A percentile compares a stretch with the other conserved stretches of the same genome.
phyloP scores from a whole-genome alignment of 2,329 filamentous ascomycete genomes.

The Trichophyton simii region DNA sequence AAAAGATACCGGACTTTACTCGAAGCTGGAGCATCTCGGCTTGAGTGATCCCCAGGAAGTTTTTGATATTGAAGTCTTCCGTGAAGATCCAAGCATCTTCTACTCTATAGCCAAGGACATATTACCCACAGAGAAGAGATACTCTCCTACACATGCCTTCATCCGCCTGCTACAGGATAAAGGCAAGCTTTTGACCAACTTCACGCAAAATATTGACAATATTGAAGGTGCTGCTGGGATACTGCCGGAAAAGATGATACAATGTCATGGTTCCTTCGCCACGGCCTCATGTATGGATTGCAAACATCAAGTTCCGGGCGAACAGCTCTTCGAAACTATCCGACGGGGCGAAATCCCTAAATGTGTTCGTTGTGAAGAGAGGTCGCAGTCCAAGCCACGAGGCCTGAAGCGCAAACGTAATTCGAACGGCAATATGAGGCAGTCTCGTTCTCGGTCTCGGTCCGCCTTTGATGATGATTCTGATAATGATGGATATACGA shows the following conservation, averaged over 20 bases:
- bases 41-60: slow-evolving; percentile 81
- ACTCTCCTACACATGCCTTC: slow-evolving; percentile 87
- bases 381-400: slow-evolving; percentile 37
- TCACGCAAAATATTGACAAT: slow-evolving; percentile 98
- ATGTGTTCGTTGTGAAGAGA: slow-evolving; percentile 57
- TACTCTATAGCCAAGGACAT: slow-evolving; percentile 88
- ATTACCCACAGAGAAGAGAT: slow-evolving; percentile 64
- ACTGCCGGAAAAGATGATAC: slow-evolving; percentile 65
- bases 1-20: slow-evolving; percentile 82
- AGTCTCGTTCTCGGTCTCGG: slow-evolving; percentile 41
- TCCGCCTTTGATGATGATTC: slow-evolving; percentile 43
- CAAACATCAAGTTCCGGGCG: slow-evolving; percentile 57
- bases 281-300: slow-evolving; percentile 83
- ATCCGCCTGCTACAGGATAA: slow-evolving; percentile 79
- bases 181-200: slow-evolving; percentile 85
- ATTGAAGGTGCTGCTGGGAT: slow-evolving; percentile 82
- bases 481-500: slow-evolving; percentile 48
- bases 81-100: slow-evolving; percentile 76
- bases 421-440: slow-evolving; percentile 33
- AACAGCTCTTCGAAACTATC: slow-evolving; percentile 68
- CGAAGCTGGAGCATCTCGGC: slow-evolving; percentile 66
- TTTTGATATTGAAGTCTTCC: slow-evolving; percentile 81
- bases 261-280: slow-evolving; percentile 94
- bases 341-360: slow-evolving; percentile 61
- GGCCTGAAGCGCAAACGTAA: slow-evolving; percentile 43